These are phyloP conservation scores for Prosopis cineraria DNA, from an alignment of 306 rosid species.

Conservation along the genomic window DNA sequence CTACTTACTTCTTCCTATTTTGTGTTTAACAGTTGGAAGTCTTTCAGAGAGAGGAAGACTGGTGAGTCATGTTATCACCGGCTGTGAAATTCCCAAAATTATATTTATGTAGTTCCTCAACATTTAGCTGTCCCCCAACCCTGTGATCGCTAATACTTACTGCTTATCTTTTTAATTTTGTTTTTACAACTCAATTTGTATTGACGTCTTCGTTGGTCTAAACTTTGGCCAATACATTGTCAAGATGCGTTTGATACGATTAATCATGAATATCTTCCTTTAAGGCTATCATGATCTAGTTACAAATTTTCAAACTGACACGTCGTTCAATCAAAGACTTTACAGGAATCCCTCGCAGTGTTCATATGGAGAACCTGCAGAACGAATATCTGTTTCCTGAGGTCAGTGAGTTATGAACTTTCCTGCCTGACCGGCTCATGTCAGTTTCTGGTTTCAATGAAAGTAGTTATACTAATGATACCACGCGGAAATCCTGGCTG, in stretches of 20 bases:
- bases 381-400: slow-evolving; percentile 65
- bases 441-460: background rate
- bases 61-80: slow-evolving; percentile 34
- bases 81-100: background rate
- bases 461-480: background rate
- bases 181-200: background rate
- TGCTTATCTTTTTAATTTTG: background rate
- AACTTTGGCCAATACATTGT: background rate
- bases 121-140: too few relatives aligned
- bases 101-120: background rate
- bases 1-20: background rate
- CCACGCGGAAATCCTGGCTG: background rate
- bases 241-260: background rate
- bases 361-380: slow-evolving; percentile 63
- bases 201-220: background rate
- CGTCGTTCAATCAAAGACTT: slow-evolving; percentile 33
- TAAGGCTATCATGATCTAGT: background rate
- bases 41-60: slow-evolving; percentile 26
- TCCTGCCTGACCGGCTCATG: background rate
- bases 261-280: background rate
- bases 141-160: background rate
- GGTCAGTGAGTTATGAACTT: slow-evolving; percentile 42
- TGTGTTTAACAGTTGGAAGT: slow-evolving; percentile 37
- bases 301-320: slow-evolving; percentile 1
- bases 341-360: slow-evolving; percentile 56